phyloP scores from a whole-genome alignment of 2,329 filamentous ascomycete genomes.

The Claviceps sp. region DNA sequence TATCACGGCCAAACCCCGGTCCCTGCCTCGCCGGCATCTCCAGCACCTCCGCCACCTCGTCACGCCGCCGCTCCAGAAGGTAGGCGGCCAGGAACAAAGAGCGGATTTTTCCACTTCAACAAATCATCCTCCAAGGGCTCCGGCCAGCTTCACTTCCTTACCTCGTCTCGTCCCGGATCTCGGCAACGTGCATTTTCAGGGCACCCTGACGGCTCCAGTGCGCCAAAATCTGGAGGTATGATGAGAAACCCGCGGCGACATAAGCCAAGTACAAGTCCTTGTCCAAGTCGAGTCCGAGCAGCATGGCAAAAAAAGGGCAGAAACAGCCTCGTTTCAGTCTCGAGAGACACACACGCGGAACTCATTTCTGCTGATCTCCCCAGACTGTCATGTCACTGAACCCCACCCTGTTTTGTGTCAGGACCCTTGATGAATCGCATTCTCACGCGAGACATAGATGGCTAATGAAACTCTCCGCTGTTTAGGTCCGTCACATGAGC shows the following conservation, averaged over 20 bases:
- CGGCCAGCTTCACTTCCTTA: constrained; percentile 17
- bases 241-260: constrained; percentile 9
- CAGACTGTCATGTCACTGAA: background rate
- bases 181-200: constrained; percentile 26
- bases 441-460: background rate
- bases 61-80: background rate
- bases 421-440: background rate
- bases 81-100: constrained; percentile 26
- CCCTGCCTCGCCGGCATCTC: constrained; percentile 5
- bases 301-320: background rate
- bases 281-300: background rate
- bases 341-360: background rate
- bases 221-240: constrained; percentile 22
- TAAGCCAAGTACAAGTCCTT: background rate
- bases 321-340: no score
- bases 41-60: constrained; percentile 6
- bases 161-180: constrained; percentile 21
- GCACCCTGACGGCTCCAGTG: constrained; percentile 19
- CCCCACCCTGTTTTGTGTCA: background rate
- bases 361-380: background rate
- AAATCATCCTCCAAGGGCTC: constrained; percentile 30
- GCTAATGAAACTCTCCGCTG: background rate
- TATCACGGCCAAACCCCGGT: constrained; percentile 1
- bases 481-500: constrained; percentile 15
- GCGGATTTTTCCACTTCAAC: constrained; percentile 38